These are phyloP conservation scores for Hemileccinum rubropunctum DNA, from an alignment of 768 basidiomycete genomes.

Conservation along the genomic window DNA sequence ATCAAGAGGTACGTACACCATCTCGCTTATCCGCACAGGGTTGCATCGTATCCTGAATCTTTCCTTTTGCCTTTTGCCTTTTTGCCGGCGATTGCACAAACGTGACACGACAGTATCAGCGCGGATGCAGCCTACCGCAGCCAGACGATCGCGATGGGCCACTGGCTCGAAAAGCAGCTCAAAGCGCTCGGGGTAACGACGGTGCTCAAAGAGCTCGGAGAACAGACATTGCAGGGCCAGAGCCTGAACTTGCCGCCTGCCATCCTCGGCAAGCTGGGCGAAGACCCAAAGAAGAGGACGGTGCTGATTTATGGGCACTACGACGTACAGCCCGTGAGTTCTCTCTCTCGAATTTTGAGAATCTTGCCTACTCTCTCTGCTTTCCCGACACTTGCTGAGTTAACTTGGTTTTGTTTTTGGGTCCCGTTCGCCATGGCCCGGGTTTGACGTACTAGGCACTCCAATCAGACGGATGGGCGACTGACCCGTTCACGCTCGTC, in stretches of 20 bases:
- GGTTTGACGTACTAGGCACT: conserved; percentile 31
- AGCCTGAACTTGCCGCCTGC: conserved; percentile 76
- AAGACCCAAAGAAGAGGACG: conserved; percentile 89
- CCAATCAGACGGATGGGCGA: conserved; percentile 79
- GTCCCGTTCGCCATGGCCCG: too few species aligned
- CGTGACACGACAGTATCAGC: conserved; percentile 48
- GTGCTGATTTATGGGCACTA: conserved; percentile 93
- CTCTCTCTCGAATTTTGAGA: background rate
- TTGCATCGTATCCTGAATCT: too few species aligned
- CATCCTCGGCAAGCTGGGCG: conserved; percentile 77
- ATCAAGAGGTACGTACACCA: conserved; percentile 61
- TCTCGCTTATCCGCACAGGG: background rate
- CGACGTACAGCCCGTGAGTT: conserved; percentile 85
- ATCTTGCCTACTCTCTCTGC: too few species aligned
- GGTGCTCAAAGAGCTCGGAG: conserved; percentile 71
- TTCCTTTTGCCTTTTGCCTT: background rate
- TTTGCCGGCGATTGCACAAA: background rate
- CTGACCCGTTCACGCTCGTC: conserved; percentile 78
- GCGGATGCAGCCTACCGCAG: conserved; percentile 67
- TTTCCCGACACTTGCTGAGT: background rate
- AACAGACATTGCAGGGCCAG: conserved; percentile 69
- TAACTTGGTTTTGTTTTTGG: too few species aligned
- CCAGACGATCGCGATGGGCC: conserved; percentile 83
- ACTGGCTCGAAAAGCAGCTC: conserved; percentile 76
- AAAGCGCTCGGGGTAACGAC: conserved; percentile 77